Evolutionary conservation across 2,329 filamentous ascomycete genomes (phyloP).

Genomic region (Neonectria faginata): DNA sequence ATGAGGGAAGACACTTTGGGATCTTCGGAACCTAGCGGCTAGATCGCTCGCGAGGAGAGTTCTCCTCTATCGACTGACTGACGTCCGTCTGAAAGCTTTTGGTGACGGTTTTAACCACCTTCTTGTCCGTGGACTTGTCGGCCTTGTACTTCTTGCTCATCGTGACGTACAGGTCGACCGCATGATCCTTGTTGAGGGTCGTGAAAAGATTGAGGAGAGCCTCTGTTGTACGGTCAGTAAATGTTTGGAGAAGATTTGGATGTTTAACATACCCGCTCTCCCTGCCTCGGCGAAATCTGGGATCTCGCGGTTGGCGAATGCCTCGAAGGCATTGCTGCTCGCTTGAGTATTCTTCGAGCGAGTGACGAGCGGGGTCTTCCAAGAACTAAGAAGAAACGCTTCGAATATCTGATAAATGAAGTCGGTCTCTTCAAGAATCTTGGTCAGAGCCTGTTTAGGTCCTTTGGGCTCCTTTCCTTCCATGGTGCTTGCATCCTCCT

Average conservation of each 20-base stretch:
- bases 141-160: not conserved
- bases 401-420: not conserved
- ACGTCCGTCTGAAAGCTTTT: not conserved
- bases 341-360: not conserved
- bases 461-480: too few species aligned
- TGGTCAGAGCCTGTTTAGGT: not conserved
- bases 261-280: not conserved
- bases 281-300: not conserved
- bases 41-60: not conserved
- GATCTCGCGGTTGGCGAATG: not conserved
- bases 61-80: not conserved
- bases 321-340: not conserved
- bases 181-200: not conserved
- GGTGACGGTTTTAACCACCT: not conserved
- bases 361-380: not conserved
- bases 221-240: not conserved
- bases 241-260: too few species aligned
- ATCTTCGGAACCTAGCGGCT: too few species aligned
- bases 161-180: not conserved
- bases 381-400: not conserved
- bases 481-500: not conserved
- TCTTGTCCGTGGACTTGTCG: not conserved
- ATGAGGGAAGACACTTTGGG: too few species aligned
- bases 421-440: not conserved
- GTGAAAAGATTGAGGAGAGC: not conserved